These are phyloP conservation scores for Sicyos baderoa DNA, from an alignment of 306 rosid genomes.

Conservation along the genomic window DNA sequence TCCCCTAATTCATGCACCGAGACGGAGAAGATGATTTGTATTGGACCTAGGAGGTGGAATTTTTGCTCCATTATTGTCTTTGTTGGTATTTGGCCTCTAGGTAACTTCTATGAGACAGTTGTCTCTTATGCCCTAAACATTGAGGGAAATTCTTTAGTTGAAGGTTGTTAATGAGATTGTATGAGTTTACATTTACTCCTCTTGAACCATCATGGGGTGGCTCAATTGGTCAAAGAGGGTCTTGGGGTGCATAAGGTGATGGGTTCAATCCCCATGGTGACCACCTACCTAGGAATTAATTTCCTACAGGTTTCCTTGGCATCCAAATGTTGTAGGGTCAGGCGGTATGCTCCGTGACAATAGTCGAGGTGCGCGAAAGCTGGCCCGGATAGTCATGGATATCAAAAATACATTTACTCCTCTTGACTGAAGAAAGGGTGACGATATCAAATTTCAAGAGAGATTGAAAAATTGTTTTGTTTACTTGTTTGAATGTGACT, in stretches of 20 bases:
- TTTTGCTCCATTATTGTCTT: not conserved
- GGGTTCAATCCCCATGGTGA: no score
- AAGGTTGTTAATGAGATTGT: not conserved
- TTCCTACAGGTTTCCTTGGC: no score
- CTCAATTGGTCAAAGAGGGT: no score
- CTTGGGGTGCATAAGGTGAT: no score
- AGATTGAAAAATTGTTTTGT: not conserved
- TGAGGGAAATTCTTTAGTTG: not conserved
- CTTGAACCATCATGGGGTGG: no score
- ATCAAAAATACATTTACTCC: not conserved
- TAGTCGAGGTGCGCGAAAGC: no score
- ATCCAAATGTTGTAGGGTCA: no score
- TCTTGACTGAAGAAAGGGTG: not conserved
- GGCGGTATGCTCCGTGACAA: no score
- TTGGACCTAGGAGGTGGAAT: conserved; percentile 3
- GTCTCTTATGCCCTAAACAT: no score
- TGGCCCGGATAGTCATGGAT: no score
- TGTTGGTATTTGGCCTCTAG: not conserved
- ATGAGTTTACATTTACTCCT: not conserved
- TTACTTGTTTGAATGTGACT: not conserved
- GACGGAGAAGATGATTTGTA: not conserved
- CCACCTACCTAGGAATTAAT: no score
- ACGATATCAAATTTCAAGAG: not conserved
- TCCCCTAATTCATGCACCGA: not conserved
- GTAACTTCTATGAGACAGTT: no score